Percentiles rank a stretch among this genome's conserved stretches.
Evolutionary conservation across 768 basidiomycete species (phyloP).

Genomic region (Podaxis sp.): DNA sequence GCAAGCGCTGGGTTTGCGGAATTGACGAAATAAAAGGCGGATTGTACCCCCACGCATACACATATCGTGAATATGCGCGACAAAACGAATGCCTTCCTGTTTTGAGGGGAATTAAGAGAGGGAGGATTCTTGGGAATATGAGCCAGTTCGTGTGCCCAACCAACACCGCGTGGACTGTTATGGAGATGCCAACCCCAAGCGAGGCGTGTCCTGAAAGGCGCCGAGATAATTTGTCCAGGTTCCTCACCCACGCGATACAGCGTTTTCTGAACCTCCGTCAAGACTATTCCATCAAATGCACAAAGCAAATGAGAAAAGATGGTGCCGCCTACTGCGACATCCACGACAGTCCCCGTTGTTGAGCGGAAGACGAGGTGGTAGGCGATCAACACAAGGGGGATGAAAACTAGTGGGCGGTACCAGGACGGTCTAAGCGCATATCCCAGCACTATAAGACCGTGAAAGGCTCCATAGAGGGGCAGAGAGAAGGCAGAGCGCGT

Average conservation of each 20-base stretch:
- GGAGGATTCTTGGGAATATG: slow-evolving; percentile 16
- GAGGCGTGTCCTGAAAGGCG: slow-evolving; percentile 17
- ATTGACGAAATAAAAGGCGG: not conserved
- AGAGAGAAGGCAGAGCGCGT: slow-evolving; percentile 1
- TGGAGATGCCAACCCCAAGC: slow-evolving; percentile 27
- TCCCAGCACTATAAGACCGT: slow-evolving; percentile 1
- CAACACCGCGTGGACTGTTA: slow-evolving; percentile 28
- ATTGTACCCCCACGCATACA: not conserved
- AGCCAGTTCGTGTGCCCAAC: slow-evolving; percentile 28
- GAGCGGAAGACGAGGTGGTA: slow-evolving; percentile 24
- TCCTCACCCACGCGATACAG: slow-evolving; percentile 12
- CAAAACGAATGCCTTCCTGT: slow-evolving; percentile 1
- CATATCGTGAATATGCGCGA: not conserved
- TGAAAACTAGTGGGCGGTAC: slow-evolving; percentile 9
- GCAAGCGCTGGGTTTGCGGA: slow-evolving; percentile 3
- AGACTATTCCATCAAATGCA: slow-evolving; percentile 24
- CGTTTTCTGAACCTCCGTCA: slow-evolving; percentile 21
- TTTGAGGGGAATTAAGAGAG: slow-evolving; percentile 14
- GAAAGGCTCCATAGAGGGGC: not conserved
- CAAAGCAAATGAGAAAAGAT: slow-evolving; percentile 21
- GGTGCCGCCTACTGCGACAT: slow-evolving; percentile 20
- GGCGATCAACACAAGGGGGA: slow-evolving; percentile 15
- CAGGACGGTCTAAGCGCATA: not conserved
- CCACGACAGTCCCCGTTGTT: slow-evolving; percentile 22
- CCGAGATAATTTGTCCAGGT: slow-evolving; percentile 14